A percentile compares a stretch with the other conserved stretches of the same genome.
These are phyloP conservation scores for Fusarium pseudocircinatum DNA, from an alignment of 2,329 filamentous ascomycete species.

Conservation along the genomic window DNA sequence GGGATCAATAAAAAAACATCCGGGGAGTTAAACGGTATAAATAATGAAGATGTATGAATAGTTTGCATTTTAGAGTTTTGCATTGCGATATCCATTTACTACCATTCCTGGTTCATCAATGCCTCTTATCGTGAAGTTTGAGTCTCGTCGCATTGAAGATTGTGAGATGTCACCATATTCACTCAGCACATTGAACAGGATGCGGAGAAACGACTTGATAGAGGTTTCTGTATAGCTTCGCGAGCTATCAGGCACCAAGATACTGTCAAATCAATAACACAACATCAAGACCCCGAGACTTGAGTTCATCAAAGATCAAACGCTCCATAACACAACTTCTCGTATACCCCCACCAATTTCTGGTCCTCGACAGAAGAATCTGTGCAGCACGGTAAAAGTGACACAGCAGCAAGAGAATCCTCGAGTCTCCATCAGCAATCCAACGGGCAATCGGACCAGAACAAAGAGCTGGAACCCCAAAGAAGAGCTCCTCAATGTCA, in stretches of 20 bases:
- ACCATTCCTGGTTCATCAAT: no score
- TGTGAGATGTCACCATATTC: no score
- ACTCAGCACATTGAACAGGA: no score
- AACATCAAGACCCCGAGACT: no score
- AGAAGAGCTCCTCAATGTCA: neutral
- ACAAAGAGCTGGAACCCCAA: neutral
- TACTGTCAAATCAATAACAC: no score
- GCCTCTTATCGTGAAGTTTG: no score
- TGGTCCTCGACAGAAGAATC: fast-evolving
- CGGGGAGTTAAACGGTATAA: neutral
- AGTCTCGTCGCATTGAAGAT: no score
- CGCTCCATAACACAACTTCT: neutral
- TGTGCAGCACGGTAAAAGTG: neutral
- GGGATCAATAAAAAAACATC: neutral
- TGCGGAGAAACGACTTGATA: no score
- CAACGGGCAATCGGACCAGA: neutral
- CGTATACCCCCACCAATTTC: neutral
- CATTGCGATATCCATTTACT: neutral
- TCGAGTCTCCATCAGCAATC: neutral
- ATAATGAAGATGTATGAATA: conserved; percentile 13
- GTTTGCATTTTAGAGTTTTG: neutral
- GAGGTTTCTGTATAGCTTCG: no score
- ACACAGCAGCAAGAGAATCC: neutral
- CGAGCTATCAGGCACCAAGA: no score
- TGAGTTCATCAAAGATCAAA: neutral